These are phyloP conservation scores for Chloranthus sessilifolius DNA, from an alignment of 164 flowering plant species.

Conservation along the genomic window DNA sequence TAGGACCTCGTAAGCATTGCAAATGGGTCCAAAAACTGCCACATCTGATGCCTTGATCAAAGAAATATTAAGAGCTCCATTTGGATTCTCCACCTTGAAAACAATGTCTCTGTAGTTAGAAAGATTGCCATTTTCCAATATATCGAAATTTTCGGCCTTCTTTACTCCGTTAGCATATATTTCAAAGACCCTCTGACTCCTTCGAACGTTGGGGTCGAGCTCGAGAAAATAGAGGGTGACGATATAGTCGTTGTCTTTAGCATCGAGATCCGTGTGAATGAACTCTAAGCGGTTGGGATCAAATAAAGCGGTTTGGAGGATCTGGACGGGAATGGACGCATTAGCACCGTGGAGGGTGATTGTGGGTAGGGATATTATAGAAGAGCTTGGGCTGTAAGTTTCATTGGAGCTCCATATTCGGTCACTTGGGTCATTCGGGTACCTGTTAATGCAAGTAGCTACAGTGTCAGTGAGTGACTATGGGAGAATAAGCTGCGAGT, in stretches of 20 bases:
- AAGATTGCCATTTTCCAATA: slow-evolving; percentile 23
- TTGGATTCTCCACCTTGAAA: slow-evolving; percentile 21
- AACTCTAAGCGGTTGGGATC: slow-evolving; percentile 31
- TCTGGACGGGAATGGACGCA: slow-evolving; percentile 34
- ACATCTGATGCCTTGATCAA: slow-evolving; percentile 29
- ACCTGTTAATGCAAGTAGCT: slow-evolving; percentile 37
- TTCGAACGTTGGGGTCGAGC: slow-evolving; percentile 23
- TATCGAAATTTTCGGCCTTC: slow-evolving; percentile 26
- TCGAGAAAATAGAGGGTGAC: slow-evolving; percentile 50
- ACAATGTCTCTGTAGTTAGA: slow-evolving; percentile 26
- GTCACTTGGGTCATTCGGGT: slow-evolving; percentile 41
- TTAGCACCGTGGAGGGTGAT: slow-evolving; percentile 6
- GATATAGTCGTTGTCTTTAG: slow-evolving; percentile 21
- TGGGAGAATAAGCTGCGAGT: too few relatives aligned
- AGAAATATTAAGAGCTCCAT: slow-evolving; percentile 41
- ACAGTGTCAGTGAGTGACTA: not conserved
- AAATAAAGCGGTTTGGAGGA: slow-evolving; percentile 44
- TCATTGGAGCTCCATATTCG: slow-evolving; percentile 42
- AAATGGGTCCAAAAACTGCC: slow-evolving; percentile 44
- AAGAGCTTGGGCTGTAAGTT: not conserved
- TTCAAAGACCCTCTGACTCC: slow-evolving; percentile 56
- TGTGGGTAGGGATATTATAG: slow-evolving; percentile 5
- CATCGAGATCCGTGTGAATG: slow-evolving; percentile 18
- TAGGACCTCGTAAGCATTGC: slow-evolving; percentile 58
- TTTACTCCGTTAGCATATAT: slow-evolving; percentile 34